These are phyloP conservation scores for Fusarium aywerte DNA, from an alignment of 2,329 filamentous ascomycete species.

Conservation along the genomic window DNA sequence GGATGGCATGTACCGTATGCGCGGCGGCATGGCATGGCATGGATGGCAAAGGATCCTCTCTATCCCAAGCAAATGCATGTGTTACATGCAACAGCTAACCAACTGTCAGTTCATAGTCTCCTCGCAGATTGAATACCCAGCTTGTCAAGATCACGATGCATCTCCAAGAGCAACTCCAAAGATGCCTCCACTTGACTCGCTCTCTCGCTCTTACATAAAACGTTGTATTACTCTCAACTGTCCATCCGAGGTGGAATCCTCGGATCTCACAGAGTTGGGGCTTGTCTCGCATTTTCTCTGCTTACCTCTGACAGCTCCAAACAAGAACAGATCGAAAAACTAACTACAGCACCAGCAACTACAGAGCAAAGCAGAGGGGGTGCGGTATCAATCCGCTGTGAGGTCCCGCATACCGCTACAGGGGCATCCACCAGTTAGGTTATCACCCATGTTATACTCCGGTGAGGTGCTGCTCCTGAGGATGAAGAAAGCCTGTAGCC, in stretches of 20 bases:
- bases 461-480: constrained; percentile 21
- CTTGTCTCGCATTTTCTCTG: constrained; percentile 11
- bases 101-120: constrained; percentile 28
- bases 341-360: not conserved
- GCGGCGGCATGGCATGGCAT: not conserved
- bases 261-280: constrained; percentile 2
- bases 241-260: not conserved
- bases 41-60: constrained; percentile 21
- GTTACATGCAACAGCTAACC: not conserved
- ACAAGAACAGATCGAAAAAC: not conserved
- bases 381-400: constrained; percentile 25
- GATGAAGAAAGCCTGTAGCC: not conserved
- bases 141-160: constrained; percentile 22
- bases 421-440: constrained; percentile 1
- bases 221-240: constrained; percentile 26
- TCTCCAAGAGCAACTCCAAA: not conserved
- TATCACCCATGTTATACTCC: not conserved
- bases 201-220: constrained; percentile 27
- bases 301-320: constrained; percentile 16
- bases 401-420: constrained; percentile 13
- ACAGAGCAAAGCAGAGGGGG: not conserved
- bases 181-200: constrained; percentile 11
- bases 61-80: constrained; percentile 17
- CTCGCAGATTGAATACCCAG: constrained; percentile 2
- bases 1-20: not conserved